These are phyloP conservation scores for Dactylellina drechsleri DNA, from an alignment of 2,329 filamentous ascomycete genomes.

Conservation along the genomic window DNA sequence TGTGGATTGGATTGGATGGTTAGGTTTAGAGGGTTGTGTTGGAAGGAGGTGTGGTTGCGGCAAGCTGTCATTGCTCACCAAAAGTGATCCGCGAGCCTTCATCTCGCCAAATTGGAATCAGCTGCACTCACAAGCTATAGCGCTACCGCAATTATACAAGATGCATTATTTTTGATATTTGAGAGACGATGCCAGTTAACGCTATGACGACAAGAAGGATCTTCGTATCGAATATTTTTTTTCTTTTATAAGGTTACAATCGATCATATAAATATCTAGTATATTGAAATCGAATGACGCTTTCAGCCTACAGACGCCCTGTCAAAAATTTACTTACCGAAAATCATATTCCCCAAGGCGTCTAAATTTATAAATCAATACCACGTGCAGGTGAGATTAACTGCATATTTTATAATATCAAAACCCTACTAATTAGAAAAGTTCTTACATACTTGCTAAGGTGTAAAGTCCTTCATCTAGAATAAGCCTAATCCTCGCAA, in stretches of 20 bases:
- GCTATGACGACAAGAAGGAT: not conserved
- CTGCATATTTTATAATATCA: no score
- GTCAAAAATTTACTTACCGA: not conserved
- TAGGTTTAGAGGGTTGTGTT: constrained; percentile 11
- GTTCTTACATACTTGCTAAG: no score
- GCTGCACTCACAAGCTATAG: no score
- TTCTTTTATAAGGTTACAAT: constrained; percentile 1
- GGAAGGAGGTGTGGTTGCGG: constrained; percentile 26
- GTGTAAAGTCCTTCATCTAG: not conserved
- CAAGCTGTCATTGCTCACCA: constrained; percentile 13
- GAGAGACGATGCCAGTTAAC: not conserved
- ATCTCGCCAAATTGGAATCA: constrained; percentile 32
- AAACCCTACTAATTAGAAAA: no score
- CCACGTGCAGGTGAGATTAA: no score
- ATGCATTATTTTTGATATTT: no score
- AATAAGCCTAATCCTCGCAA: constrained; percentile 7
- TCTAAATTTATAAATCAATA: no score
- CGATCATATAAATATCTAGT: constrained; percentile 1
- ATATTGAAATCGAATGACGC: not conserved
- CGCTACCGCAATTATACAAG: no score
- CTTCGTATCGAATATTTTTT: constrained; percentile 9
- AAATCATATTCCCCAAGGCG: not conserved
- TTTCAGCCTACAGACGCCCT: not conserved
- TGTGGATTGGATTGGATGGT: no score
- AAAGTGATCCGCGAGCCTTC: constrained; percentile 30